Base-by-base conservation (phyloP, 169 alveolate genomes). In the Eimeria tenella region DNA sequence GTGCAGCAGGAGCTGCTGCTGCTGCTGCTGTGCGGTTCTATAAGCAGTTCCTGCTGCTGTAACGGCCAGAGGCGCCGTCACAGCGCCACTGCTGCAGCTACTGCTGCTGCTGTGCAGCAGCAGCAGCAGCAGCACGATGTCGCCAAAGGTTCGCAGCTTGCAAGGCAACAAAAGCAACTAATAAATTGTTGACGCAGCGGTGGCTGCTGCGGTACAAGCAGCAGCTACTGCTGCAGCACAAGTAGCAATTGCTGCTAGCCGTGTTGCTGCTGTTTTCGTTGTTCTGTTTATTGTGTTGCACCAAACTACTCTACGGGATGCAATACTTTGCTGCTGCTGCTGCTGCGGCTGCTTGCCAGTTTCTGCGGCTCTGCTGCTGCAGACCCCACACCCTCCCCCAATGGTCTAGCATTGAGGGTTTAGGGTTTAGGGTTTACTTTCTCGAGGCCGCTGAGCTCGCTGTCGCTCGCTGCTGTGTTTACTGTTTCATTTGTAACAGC, bases 301-400 rank as follows among this genome's bases (percentile, higher is more conserved):
- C 42, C 42, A 31, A 31, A 31, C 42, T 31, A 31, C 42, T 31
- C 0, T 31, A 31, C 42, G 42, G 42, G 79, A 52, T 21, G 82
- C 19, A 13, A 55, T 13, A 58, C 83, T 10, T 1, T 17, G 15
- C n/a, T 19, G 52, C 23, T 42, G 23, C 42, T 68, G 79, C 79
- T 68, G 84, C 42, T 42, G 63, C 62, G 19, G 65, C 68, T 58
- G 68, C 68, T 17, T 58, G 19, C 55, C 83, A 21, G 0, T 6
- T 6, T 49, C 60, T 74, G 84, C 84, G 7, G 84, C 13, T 74
- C 60, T 68, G 79, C 84, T 74, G 84, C 62, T 50, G 84, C 84
- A 74, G n/a, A 21, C 15, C 9, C 62, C 42, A 58, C 0, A 65
- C 21, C 75, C 75, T 65, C 4, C 25, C 75, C 19, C 25, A 65